Conservation (phyloP, 2,329 filamentous ascomycete species). For the Dactylellina sp. region DNA sequence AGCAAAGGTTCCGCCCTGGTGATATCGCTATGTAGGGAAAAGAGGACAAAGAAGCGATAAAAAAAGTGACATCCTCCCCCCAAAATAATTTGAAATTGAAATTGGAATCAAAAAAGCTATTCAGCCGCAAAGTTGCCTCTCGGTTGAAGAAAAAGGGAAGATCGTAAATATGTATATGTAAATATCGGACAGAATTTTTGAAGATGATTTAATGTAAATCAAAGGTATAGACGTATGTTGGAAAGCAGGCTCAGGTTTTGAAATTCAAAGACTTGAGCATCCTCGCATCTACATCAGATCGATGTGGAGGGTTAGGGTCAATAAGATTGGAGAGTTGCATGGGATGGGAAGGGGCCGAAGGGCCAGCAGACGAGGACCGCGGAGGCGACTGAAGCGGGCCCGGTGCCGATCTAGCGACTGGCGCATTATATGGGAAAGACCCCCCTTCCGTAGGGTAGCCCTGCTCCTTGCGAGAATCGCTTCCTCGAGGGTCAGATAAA, state of each 20-base stretch:
- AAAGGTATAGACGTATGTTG: not conserved
- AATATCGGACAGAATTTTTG: not conserved
- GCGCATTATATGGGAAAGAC: slow-evolving; percentile 37
- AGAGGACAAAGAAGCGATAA: slow-evolving; percentile 13
- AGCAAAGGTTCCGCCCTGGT: slow-evolving; percentile 38
- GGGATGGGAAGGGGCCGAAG: slow-evolving; percentile 57
- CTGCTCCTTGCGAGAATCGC: slow-evolving; percentile 48
- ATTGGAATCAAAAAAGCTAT: too few species aligned
- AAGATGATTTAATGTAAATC: not conserved
- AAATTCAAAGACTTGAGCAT: slow-evolving; percentile 60
- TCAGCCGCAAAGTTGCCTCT: slow-evolving; percentile 5
- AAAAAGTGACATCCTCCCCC: not conserved
- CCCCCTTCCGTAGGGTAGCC: slow-evolving; percentile 28
- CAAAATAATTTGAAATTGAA: too few species aligned
- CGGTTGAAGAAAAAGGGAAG: slow-evolving; percentile 1
- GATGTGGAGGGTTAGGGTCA: slow-evolving; percentile 56
- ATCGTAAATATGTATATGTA: slow-evolving; percentile 5
- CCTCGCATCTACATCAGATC: slow-evolving; percentile 59
- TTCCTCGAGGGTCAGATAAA: slow-evolving; percentile 36
- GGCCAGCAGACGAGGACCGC: slow-evolving; percentile 60
- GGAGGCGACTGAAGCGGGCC: slow-evolving; percentile 57
- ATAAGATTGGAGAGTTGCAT: slow-evolving; percentile 60
- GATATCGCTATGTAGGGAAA: slow-evolving; percentile 43
- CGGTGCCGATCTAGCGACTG: slow-evolving; percentile 25
- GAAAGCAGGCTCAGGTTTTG: slow-evolving; percentile 55